Conservation (phyloP, 2,329 filamentous ascomycete species). For the Niveomyces coronatus region DNA sequence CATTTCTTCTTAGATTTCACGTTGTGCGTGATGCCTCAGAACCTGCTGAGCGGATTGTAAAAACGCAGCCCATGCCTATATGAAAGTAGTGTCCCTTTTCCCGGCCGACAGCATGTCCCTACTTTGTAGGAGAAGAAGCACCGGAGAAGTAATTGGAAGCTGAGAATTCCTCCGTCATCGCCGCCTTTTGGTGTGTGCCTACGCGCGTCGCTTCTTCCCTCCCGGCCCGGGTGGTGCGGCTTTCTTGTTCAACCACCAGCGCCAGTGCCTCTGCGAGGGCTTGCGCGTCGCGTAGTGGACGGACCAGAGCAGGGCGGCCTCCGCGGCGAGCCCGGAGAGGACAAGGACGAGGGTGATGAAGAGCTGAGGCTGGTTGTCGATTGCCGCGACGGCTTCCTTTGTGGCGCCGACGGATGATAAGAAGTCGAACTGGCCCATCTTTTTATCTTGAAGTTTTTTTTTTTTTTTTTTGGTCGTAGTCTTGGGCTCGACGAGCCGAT, state of each 20-base stretch:
- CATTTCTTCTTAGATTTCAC: background rate
- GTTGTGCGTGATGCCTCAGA: too few relatives aligned
- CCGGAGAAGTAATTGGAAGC: too few relatives aligned
- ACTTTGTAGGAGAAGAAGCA: too few relatives aligned
- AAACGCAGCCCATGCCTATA: too few relatives aligned
- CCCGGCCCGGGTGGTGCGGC: background rate
- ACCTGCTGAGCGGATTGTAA: too few relatives aligned
- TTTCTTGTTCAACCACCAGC: constrained; percentile 18
- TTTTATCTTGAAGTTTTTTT: constrained; percentile 10
- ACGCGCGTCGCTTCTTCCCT: too few relatives aligned
- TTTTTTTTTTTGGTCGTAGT: background rate
- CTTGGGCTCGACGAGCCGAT: background rate
- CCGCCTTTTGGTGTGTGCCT: too few relatives aligned
- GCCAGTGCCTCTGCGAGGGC: constrained; percentile 38
- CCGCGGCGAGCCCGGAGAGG: constrained; percentile 36
- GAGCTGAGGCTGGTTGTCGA: constrained; percentile 51
- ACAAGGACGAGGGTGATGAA: constrained; percentile 48
- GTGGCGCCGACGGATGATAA: constrained; percentile 47
- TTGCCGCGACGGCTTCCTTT: constrained; percentile 43
- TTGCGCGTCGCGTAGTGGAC: constrained; percentile 51
- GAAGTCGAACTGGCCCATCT: constrained; percentile 47
- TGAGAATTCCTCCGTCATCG: too few relatives aligned
- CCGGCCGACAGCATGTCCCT: too few relatives aligned
- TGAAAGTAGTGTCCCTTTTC: too few relatives aligned
- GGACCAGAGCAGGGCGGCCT: constrained; percentile 42